phyloP scores from a whole-genome alignment of 805 yeast genomes.

The Schizosaccharomyces osmophilus region DNA sequence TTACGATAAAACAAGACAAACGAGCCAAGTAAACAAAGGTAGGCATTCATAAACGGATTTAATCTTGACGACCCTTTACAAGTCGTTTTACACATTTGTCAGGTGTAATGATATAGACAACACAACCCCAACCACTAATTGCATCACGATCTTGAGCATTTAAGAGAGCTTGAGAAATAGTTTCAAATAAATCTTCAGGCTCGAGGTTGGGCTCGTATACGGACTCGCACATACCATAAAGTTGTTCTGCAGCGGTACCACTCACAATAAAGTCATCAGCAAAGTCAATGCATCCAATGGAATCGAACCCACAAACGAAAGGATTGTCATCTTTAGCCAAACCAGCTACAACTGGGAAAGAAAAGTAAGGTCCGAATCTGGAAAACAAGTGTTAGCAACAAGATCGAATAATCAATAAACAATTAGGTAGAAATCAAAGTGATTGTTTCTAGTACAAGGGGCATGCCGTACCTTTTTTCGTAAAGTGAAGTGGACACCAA shows the following conservation, averaged over 20 bases:
- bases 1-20: too few species aligned
- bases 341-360: constrained; percentile 93
- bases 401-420: not conserved
- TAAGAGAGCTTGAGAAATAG: constrained; percentile 76
- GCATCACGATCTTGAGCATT: constrained; percentile 96
- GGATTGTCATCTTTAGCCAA: constrained; percentile 63
- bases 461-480: constrained; percentile 40
- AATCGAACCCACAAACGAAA: constrained; percentile 82
- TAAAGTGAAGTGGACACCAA: constrained; percentile 74
- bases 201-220: constrained; percentile 81
- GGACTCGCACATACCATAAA: constrained; percentile 96
- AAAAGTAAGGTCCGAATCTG: constrained; percentile 67
- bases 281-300: constrained; percentile 86
- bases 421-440: not conserved
- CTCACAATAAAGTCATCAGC: constrained; percentile 85
- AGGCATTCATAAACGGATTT: constrained; percentile 8
- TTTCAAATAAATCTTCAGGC: constrained; percentile 87
- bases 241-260: constrained; percentile 92
- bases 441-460: not conserved
- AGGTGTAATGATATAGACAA: constrained; percentile 73
- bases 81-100: constrained; percentile 74
- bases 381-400: not conserved
- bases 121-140: constrained; percentile 94
- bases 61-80: constrained; percentile 89
- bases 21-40: not conserved